phyloP scores from a whole-genome alignment of 2,329 filamentous ascomycete species.

The Rugonectria rugulosa region DNA sequence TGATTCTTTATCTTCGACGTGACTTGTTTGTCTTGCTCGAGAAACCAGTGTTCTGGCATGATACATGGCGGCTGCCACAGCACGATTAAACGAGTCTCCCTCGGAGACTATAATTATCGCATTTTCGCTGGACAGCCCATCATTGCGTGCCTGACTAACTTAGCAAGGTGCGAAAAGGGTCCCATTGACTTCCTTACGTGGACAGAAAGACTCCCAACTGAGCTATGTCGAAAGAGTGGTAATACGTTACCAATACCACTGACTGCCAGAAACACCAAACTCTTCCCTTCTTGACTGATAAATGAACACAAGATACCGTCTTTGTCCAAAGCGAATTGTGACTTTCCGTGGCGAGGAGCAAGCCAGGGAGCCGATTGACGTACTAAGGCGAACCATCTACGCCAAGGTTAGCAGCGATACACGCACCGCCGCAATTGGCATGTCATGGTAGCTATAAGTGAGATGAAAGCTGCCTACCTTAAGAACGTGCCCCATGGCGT shows the following conservation, averaged over 20 bases:
- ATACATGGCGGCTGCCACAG: constrained; percentile 84
- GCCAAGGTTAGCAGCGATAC: constrained; percentile 8
- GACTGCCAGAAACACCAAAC: constrained; percentile 79
- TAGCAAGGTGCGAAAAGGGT: constrained; percentile 9
- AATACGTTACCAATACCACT: constrained; percentile 77
- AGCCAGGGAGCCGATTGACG: constrained; percentile 86
- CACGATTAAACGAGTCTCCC: constrained; percentile 75
- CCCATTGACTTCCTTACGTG: constrained; percentile 56
- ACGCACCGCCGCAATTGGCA: not conserved
- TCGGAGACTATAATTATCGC: constrained; percentile 74
- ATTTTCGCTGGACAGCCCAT: constrained; percentile 62
- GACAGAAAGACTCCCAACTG: constrained; percentile 71
- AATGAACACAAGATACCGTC: constrained; percentile 84
- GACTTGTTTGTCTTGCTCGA: constrained; percentile 50
- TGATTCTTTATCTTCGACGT: constrained; percentile 56
- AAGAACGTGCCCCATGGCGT: constrained; percentile 64
- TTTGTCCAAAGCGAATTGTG: constrained; percentile 72
- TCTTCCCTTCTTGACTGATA: constrained; percentile 72
- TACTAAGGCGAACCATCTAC: constrained; percentile 82
- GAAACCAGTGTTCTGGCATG: constrained; percentile 71
- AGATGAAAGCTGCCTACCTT: constrained; percentile 49
- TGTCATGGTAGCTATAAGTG: not conserved
- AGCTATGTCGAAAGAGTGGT: constrained; percentile 72
- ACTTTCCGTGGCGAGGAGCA: constrained; percentile 82
- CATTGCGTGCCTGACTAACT: constrained; percentile 66